A percentile compares a stretch with the other conserved stretches of the same genome.
Evolutionary conservation across 2,329 filamentous ascomycete species (phyloP).

Genomic region (Tolypocladium paradoxum): DNA sequence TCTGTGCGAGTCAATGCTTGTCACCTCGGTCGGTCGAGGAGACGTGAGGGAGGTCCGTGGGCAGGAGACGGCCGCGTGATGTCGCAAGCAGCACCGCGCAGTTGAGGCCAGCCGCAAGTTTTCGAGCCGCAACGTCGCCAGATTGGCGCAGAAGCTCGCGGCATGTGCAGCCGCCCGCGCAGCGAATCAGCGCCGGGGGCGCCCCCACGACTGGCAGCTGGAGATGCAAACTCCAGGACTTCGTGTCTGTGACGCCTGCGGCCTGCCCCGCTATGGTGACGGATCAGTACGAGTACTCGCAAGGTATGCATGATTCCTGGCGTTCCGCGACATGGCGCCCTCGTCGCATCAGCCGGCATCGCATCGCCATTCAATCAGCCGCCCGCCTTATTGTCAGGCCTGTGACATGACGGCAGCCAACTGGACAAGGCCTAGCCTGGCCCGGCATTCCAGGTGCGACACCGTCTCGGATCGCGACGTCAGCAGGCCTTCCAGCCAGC

Average conservation of each 20-base stretch:
- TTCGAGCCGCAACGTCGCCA: background rate
- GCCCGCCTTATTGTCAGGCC: background rate
- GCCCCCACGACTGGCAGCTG: background rate
- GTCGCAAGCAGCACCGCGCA: background rate
- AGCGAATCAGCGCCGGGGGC: background rate
- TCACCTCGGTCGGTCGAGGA: background rate
- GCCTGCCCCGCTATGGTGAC: too few species aligned
- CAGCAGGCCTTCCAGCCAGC: too few species aligned
- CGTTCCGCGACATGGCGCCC: background rate
- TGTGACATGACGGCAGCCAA: background rate
- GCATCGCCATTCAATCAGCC: background rate
- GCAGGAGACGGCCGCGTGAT: background rate
- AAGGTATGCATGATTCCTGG: too few species aligned
- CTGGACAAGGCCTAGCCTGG: background rate
- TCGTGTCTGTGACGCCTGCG: too few species aligned
- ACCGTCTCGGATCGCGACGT: background rate
- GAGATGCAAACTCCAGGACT: background rate
- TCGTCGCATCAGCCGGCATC: background rate
- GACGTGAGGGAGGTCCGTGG: background rate
- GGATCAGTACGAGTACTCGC: too few species aligned
- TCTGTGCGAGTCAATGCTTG: background rate
- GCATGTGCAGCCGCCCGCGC: too few species aligned
- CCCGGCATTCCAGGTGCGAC: background rate
- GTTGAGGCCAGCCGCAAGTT: background rate
- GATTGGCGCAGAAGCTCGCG: too few species aligned